Conservation (phyloP, 495 filamentous ascomycete species). For the Lasiosphaeris hirsuta region DNA sequence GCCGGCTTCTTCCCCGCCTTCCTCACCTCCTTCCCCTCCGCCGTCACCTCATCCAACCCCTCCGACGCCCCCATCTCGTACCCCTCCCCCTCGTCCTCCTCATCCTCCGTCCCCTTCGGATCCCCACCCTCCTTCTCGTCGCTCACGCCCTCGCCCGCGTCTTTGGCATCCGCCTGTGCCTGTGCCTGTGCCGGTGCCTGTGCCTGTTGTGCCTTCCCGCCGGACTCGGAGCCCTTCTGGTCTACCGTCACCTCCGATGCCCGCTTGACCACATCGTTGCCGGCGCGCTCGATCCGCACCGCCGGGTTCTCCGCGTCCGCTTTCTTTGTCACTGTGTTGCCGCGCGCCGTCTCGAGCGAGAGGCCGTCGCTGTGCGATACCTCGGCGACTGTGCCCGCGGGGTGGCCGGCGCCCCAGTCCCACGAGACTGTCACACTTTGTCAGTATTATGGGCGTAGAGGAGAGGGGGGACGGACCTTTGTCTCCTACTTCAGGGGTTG, state of each 20-base stretch:
- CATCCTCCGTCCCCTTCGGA: neutral
- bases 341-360: conserved; percentile 1
- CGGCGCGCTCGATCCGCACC: neutral
- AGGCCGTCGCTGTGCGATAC: neutral
- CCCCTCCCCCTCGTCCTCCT: neutral
- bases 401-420: conserved; percentile 9
- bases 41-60: neutral
- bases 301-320: conserved; percentile 8
- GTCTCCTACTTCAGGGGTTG: too few relatives aligned
- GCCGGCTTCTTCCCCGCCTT: neutral
- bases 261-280: conserved; percentile 7
- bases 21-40: conserved; percentile 1
- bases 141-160: neutral
- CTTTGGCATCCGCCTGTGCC: neutral
- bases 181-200: neutral
- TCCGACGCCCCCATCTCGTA: neutral
- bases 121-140: neutral
- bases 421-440: conserved; percentile 5
- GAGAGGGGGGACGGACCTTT: too few relatives aligned
- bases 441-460: too few relatives aligned
- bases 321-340: conserved; percentile 9
- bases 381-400: conserved; percentile 5
- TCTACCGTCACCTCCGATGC: conserved; percentile 4
- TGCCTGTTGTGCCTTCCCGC: neutral
- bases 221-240: neutral